Percentiles rank a stretch among this genome's conserved stretches.
Conservation (phyloP, 768 basidiomycete genomes). For the Psilocybe cubensis region DNA sequence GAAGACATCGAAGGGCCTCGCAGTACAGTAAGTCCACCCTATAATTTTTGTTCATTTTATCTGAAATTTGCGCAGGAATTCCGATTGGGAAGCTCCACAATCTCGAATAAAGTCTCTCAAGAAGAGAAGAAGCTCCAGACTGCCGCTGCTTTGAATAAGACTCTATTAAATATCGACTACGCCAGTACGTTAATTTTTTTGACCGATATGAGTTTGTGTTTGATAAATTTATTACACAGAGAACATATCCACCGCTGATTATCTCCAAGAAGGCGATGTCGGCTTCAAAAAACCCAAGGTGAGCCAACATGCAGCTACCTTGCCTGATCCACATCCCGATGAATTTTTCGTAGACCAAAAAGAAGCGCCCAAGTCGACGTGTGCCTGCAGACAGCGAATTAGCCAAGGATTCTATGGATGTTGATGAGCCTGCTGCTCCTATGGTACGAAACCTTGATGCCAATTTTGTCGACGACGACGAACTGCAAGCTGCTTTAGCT, state of each 20-base stretch:
- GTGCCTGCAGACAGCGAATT: constrained; percentile 57
- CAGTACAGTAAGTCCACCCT: constrained; percentile 56
- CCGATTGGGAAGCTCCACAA: constrained; percentile 70
- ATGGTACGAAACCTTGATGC: constrained; percentile 74
- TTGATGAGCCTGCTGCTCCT: constrained; percentile 75
- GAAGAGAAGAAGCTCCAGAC: constrained; percentile 52
- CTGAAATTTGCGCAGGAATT: constrained; percentile 64
- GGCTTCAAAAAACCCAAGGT: constrained; percentile 97
- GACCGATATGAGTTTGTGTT: neutral
- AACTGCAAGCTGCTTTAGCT: constrained; percentile 91
- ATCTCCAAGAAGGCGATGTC: constrained; percentile 86
- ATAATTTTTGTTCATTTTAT: neutral
- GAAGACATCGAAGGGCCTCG: constrained; percentile 80
- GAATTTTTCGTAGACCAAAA: constrained; percentile 71
- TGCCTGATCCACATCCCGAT: neutral
- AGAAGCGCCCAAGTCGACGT: constrained; percentile 81
- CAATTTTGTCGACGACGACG: constrained; percentile 98
- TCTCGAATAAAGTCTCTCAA: constrained; percentile 42
- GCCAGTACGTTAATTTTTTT: constrained; percentile 60
- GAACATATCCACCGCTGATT: constrained; percentile 86
- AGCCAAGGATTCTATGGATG: constrained; percentile 68
- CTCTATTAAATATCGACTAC: constrained; percentile 86
- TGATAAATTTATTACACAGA: constrained; percentile 51
- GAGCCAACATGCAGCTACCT: constrained; percentile 10
- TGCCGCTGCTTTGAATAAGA: constrained; percentile 74